Evolutionary conservation across 306 rosid genomes (phyloP), one percentile per base, ranked within the genome.

Genomic region (Astragalus membranaceus): DNA sequence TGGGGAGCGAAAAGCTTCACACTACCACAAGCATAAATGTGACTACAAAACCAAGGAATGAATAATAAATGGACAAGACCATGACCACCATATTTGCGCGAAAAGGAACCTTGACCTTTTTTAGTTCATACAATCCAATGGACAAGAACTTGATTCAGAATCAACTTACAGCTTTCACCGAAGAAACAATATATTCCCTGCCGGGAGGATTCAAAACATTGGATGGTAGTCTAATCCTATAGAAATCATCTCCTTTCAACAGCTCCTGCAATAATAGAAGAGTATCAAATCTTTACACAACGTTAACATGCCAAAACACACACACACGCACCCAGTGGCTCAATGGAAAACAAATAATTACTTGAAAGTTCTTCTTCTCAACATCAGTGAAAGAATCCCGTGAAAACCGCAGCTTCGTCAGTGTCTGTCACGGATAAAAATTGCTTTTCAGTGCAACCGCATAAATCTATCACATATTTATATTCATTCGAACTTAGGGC

Each of bases 391-490:
- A 87, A 70, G 69, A 68, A 73, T 88, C 83, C 65, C 98, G 84
- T 6, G 86, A 84, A 81, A 90, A 90, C 57, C 98, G 88, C 80
- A 94, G 80, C 95, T 94, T 94, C n/a, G 97, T 94, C 26, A 94
- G 79, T 4, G 98, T 90, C 98, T 94, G 78, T 44, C 20, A 76
- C 70, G 81, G 62, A 62, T 70, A 12, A 69, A 74, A 73, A 73
- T 14, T 69, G 13, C 64, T 26, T 32, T 12, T 75, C 76, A 78
- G 73, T 44, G 12, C 58, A 69, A 64, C 53, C n/a, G 16, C 36
- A 71, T 30, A 3, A 30, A 17, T 52, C 51, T 61, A 46, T 42
- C 52, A 49, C 6, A 49, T 11, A 20, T 0, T 13, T 56, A 4
- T 68, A 63, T 52, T 5, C 15, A 78, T 7, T 54, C 29, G 0